A percentile compares a stretch with the other conserved stretches of the same genome.
phyloP scores from a whole-genome alignment of 768 basidiomycete species.

The Sutorius australiensis region DNA sequence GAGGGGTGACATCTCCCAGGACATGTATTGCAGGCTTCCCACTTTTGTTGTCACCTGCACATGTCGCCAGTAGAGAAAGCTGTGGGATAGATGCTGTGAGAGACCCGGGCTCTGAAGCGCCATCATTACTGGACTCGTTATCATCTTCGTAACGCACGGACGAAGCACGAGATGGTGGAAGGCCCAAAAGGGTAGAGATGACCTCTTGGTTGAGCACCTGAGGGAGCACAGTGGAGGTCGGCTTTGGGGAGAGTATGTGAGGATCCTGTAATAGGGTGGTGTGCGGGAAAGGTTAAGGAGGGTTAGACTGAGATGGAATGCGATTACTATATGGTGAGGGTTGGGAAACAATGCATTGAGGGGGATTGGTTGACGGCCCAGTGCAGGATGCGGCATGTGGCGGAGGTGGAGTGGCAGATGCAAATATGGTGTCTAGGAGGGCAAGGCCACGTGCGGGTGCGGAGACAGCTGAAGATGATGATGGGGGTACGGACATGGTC shows the following conservation, averaged over 20 bases:
- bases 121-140: slow-evolving; percentile 42
- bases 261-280: slow-evolving; percentile 26
- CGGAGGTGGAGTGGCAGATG: slow-evolving; percentile 49
- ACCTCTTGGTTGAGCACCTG: slow-evolving; percentile 73
- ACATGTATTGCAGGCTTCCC: slow-evolving; percentile 16
- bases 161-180: slow-evolving; percentile 39
- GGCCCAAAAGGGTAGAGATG: slow-evolving; percentile 59
- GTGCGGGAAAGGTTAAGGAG: slow-evolving; percentile 13
- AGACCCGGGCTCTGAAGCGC: slow-evolving; percentile 37
- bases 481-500: slow-evolving; percentile 27
- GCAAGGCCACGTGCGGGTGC: slow-evolving; percentile 47
- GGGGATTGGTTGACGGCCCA: slow-evolving; percentile 7
- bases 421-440: slow-evolving; percentile 69
- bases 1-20: slow-evolving; percentile 59
- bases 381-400: slow-evolving; percentile 17
- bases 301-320: slow-evolving; percentile 2
- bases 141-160: slow-evolving; percentile 54
- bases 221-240: slow-evolving; percentile 48
- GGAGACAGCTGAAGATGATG: slow-evolving; percentile 25
- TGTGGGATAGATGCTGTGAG: slow-evolving; percentile 40
- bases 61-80: slow-evolving; percentile 24
- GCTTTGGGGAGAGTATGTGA: slow-evolving; percentile 54
- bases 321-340: slow-evolving; percentile 4
- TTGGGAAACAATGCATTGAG: slow-evolving; percentile 18
- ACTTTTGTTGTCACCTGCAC: slow-evolving; percentile 13